These are phyloP conservation scores for Diplodia scrobiculata DNA, from an alignment of 2,329 filamentous ascomycete species.

Conservation along the genomic window DNA sequence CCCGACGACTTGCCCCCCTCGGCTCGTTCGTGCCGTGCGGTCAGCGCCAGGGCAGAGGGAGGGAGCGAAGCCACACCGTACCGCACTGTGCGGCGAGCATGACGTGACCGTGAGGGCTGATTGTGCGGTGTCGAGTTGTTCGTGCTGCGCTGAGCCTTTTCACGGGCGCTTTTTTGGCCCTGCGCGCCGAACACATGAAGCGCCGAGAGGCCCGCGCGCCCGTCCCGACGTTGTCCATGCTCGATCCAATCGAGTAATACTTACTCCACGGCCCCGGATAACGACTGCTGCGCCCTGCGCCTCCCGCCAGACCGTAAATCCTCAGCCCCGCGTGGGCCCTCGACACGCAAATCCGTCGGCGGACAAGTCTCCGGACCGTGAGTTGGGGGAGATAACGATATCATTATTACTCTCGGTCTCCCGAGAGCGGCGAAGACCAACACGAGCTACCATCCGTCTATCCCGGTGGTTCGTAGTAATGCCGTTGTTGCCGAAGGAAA, in stretches of 20 bases:
- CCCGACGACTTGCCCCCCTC: background rate
- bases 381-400: background rate
- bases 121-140: conserved; percentile 21
- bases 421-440: background rate
- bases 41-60: conserved; percentile 1
- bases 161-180: background rate
- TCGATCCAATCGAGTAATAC: conserved; percentile 24
- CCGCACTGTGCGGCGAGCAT: background rate
- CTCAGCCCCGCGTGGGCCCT: background rate
- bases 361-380: background rate
- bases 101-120: background rate
- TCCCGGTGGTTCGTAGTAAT: background rate
- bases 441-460: background rate
- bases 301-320: background rate
- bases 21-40: conserved; percentile 21
- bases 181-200: background rate
- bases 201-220: conserved; percentile 16
- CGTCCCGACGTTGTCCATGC: conserved; percentile 9
- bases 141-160: no score
- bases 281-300: conserved; percentile 15
- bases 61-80: background rate
- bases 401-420: background rate
- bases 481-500: background rate
- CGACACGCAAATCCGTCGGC: background rate
- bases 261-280: conserved; percentile 17